Evolutionary conservation across 495 filamentous ascomycete species (phyloP), one percentile per base, ranked within the genome.

Genomic region (Penicillium ochrochloron): DNA sequence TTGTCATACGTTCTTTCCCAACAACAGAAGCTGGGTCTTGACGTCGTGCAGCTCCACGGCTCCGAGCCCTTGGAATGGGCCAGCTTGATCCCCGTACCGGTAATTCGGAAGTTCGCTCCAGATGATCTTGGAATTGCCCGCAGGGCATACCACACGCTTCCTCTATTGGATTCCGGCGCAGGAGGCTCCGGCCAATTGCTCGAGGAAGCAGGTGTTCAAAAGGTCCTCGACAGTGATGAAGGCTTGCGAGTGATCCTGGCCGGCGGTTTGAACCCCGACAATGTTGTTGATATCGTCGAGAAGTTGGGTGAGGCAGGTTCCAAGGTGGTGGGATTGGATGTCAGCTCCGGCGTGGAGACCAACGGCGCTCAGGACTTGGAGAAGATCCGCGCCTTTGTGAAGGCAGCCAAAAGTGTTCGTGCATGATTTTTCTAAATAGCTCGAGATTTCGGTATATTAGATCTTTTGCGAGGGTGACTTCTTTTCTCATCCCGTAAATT

Each of bases 41-140:
- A 99, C 72, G 80, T 95, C 48, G 89, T 99, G 5, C 95, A 99
- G 70, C 84, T 99, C 5, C 95, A 99, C 73, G 95, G 95, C 10
- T 80, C 87, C 57, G 95, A 99, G 74, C 94, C 95, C 2, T 69
- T 97, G 35, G 95, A 98, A 71, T 98, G 95, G 94, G 88, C 93
- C 2, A 82, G 74, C 33, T 76, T 92, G 29, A 92, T 99, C 50
- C 93, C 95, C 7, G 92, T 96, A 0, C 96, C 95, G 1, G 92
- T 99, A 23, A 90, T 98, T 66, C 87, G 87, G 54, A 89, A 88
- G 44, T 98, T 98, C 75, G 83, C 83, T 29, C 90, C 91, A 0
- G 83, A 82, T 5, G 89, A 96, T 57, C 67, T 83, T 21, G 92
- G 88, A 1, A 78, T 97, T 54, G 88, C 86, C 8, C 80, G 85